These are phyloP conservation scores for Nematodospora anomalae DNA, from an alignment of 1,139 yeast genomes.

Conservation along the genomic window DNA sequence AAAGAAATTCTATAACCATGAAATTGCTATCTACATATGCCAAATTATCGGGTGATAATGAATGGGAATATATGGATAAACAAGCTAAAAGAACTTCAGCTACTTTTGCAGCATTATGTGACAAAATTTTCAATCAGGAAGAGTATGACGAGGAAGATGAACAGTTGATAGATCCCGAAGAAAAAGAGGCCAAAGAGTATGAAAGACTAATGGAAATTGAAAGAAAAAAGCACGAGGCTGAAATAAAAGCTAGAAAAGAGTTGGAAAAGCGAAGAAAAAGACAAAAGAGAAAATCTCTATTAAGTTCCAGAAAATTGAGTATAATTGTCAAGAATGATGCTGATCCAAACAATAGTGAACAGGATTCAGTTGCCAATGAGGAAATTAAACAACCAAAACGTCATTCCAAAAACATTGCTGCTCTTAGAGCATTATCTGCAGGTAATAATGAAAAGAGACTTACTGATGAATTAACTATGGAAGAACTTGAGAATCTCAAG, in stretches of 20 bases:
- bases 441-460: slow-evolving; percentile 21
- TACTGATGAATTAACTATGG: slow-evolving; percentile 36
- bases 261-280: slow-evolving; percentile 47
- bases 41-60: slow-evolving; percentile 63
- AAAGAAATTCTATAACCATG: slow-evolving; percentile 70
- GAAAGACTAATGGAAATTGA: slow-evolving; percentile 51
- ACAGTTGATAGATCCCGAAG: slow-evolving; percentile 49
- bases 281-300: slow-evolving; percentile 44
- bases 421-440: slow-evolving; percentile 41
- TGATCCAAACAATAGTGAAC: slow-evolving; percentile 32
- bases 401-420: slow-evolving; percentile 26
- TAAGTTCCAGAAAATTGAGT: slow-evolving; percentile 42
- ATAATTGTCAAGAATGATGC: slow-evolving; percentile 37
- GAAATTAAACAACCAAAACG: slow-evolving; percentile 42
- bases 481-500: slow-evolving; percentile 44
- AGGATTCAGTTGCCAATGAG: slow-evolving; percentile 25
- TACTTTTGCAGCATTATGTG: slow-evolving; percentile 75
- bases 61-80: slow-evolving; percentile 70
- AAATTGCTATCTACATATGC: slow-evolving; percentile 71
- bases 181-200: slow-evolving; percentile 48
- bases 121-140: slow-evolving; percentile 65
- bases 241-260: slow-evolving; percentile 44
- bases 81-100: slow-evolving; percentile 76
- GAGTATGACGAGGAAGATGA: slow-evolving; percentile 59
- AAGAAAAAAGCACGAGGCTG: slow-evolving; percentile 52